Evolutionary conservation across 2,329 filamentous ascomycete genomes (phyloP), one percentile per base, ranked within the genome.

Genomic region (Zasmidium citrigriseum): DNA sequence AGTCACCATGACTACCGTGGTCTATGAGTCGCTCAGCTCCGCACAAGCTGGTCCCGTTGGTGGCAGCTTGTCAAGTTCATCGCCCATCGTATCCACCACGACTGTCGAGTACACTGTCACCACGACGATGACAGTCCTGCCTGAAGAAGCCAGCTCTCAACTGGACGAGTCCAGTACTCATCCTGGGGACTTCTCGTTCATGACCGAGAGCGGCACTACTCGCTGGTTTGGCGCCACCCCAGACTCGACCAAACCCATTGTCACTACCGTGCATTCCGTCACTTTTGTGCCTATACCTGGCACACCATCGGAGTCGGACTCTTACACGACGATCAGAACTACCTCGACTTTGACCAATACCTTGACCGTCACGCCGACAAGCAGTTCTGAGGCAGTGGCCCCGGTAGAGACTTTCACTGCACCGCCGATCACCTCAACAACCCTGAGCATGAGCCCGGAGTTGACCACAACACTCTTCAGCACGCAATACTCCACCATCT

Each of bases 391-490:
- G 14, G 14, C 34, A 9, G 4, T 10, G 5, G 5, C 34, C 18
- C 34, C 34, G 12, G 4, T 41, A n/a, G 34, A 7, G 14, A 65
- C 66, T 9, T 52, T 64, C 53, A 66, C 60, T 18, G 57, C 63
- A 24, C 68, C 67, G 20, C 57, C 60, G 9, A 66, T 64, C 47
- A 67, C 65, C n/a, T 69, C 70, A 7, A 70, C 66, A 7, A 54
- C 61, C 3, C 70, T 63, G 52, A 68, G 64, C 60, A 56, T 65
- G 20, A 65, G 59, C 46, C 57, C 65, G 1, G 63, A 59, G 20
- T 23, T 62, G 46, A 72, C 69, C 12, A 64, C 62, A 1, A 72
- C 70, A 4, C 54, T 64, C 25, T 68, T 63, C 16, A 70, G 67
- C 61, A 71, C 69, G 2, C 54, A 54, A 23, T 68, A 64, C 54